Evolutionary conservation across 2,329 filamentous ascomycete species (phyloP), one percentile per base, ranked within the genome.

Genomic region (Botrytis sinoallii): DNA sequence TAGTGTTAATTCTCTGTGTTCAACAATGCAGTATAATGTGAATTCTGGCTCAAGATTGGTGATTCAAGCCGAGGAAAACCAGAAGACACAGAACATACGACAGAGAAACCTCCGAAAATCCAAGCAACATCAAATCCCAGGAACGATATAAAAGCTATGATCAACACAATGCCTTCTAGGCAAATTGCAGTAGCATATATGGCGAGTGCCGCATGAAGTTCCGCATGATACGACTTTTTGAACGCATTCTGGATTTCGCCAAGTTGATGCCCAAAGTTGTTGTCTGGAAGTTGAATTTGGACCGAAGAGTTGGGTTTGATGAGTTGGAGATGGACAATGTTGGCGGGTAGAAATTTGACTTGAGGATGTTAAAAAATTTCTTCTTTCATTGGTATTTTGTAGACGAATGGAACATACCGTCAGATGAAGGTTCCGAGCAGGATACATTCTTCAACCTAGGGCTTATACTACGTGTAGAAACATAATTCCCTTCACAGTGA

Each of bases 241-340:
- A 68, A 68, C 6, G 20, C 38, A 7, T 29, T 68, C 48, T 68
- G 66, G 14, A 68, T 68, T 12, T 68, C 25, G 32, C 66, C 48
- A 29, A 68, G 48, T 42, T 42, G 35, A n/a, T 68, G 66, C 66
- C 46, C 35, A 32, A 68, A 68, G n/a, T 57, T 55, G 18, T 42
- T 25, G 14, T 5, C 48, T 16, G 66, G 38, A 57, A 69, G 48
- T 57, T 57, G 25, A 44, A 69, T 57, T 14, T 40, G 38, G 6
- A 57, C 25, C 3, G 48, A 42, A 25, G 66, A 32, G 35, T 35
- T 68, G 6, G 44, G 20, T 29, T 22, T 68, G 46, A 38, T 29
- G 66, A 57, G 48, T 57, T 69, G 66, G 35, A 57, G 48, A 69
- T 69, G 48, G 7, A 69, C 57, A 32, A 68, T 57, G 5, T 68